Percentiles rank a stretch among this genome's conserved stretches.
These are phyloP conservation scores for Scedosporium aurantiacum DNA, from an alignment of 2,329 filamentous ascomycete genomes.

Conservation along the genomic window DNA sequence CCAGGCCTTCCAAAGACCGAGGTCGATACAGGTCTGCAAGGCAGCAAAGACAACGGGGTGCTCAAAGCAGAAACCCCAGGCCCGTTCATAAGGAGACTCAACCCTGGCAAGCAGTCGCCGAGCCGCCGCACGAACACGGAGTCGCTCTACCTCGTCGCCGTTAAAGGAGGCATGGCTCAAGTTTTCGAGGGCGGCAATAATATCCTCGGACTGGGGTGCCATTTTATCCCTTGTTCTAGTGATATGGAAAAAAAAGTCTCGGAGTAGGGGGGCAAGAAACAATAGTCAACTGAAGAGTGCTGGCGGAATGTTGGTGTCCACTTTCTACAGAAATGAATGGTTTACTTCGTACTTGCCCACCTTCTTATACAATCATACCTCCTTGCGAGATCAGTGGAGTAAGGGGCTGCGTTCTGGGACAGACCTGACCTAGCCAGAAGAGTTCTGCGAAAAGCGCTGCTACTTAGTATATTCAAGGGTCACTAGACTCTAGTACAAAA, in stretches of 20 bases:
- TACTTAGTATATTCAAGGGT: no score
- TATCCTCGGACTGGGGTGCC: background rate
- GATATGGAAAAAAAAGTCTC: background rate
- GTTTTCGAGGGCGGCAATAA: background rate
- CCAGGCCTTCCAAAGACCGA: conserved; percentile 21
- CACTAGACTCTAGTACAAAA: no score
- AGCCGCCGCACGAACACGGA: conserved; percentile 14
- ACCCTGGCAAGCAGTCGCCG: conserved; percentile 18
- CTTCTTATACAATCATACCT: no score
- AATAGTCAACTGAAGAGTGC: no score
- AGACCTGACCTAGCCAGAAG: no score
- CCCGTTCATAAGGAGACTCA: conserved; percentile 21
- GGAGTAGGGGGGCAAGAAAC: no score
- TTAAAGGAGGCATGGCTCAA: background rate
- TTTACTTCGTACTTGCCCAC: no score
- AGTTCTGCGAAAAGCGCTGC: no score
- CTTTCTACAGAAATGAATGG: no score
- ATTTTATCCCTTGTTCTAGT: background rate
- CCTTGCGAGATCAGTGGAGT: no score
- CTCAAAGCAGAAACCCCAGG: conserved; percentile 20
- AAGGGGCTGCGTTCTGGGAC: no score
- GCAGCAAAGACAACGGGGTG: conserved; percentile 18
- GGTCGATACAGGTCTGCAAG: conserved; percentile 18
- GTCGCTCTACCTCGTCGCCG: conserved; percentile 8
- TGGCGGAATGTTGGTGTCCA: no score